Conservation (phyloP, 2,329 filamentous ascomycete species). For the Trichophyton benhamiae region DNA sequence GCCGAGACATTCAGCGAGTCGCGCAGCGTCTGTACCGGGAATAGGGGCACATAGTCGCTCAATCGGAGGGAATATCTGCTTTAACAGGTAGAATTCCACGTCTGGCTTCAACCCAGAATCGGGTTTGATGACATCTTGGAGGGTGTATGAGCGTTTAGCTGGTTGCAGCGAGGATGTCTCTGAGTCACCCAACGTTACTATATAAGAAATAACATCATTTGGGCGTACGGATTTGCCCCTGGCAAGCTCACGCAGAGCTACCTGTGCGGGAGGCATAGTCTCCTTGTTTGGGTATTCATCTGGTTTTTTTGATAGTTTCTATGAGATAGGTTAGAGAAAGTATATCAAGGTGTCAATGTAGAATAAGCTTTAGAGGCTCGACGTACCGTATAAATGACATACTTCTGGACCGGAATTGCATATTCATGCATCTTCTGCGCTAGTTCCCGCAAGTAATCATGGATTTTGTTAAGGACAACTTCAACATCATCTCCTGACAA, state of each 20-base stretch:
- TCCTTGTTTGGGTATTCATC: slow-evolving; percentile 89
- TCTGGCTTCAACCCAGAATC: slow-evolving; percentile 69
- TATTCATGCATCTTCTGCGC: slow-evolving; percentile 74
- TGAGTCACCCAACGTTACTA: slow-evolving; percentile 61
- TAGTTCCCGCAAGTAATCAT: slow-evolving; percentile 84
- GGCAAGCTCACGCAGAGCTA: slow-evolving; percentile 75
- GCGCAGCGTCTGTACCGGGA: slow-evolving; percentile 75
- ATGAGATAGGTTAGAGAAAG: slow-evolving; percentile 14
- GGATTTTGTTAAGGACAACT: slow-evolving; percentile 73
- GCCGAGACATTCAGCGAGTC: slow-evolving; percentile 84
- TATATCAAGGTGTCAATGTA: neutral
- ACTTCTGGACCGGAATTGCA: slow-evolving; percentile 65
- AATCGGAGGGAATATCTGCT: slow-evolving; percentile 95
- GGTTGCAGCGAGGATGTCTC: slow-evolving; percentile 50
- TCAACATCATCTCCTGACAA: slow-evolving; percentile 89
- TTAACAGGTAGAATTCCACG: slow-evolving; percentile 95
- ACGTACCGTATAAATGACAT: slow-evolving; percentile 77
- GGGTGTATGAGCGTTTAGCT: slow-evolving; percentile 79
- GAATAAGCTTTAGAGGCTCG: neutral
- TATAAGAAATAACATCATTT: slow-evolving; percentile 91
- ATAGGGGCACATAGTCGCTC: slow-evolving; percentile 97
- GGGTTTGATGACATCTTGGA: slow-evolving; percentile 69
- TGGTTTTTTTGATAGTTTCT: slow-evolving; percentile 85
- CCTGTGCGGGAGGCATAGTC: slow-evolving; percentile 93
- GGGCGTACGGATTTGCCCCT: slow-evolving; percentile 79